Evolutionary conservation across 164 flowering plant genomes (phyloP), one percentile per base, ranked within the genome.

Genomic region (Magnolia kwangsiensis): DNA sequence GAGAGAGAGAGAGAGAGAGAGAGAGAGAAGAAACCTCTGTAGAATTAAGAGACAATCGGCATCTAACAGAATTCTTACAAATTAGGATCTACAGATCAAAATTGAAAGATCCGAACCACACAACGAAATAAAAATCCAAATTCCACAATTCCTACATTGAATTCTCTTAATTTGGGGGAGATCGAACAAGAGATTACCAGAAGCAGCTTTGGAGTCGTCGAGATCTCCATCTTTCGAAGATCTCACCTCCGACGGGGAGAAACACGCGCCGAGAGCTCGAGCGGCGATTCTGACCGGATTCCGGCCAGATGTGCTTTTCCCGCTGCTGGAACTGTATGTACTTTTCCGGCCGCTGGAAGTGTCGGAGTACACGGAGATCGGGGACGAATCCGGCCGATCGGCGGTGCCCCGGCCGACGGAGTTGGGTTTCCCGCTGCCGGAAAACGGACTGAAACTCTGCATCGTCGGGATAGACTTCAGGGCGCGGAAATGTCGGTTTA

Each of bases 271-370:
- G 21, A 75, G 6, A 21, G 72, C 77, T 13, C 72, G 21, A 50
- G 65, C 72, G 51, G 66, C 78, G 1, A 75, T 51, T 24, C 50
- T 75, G 55, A 68, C 51, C 23, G 72, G 77, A 69, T 75, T 75
- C 50, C 45, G 20, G 37, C 37, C 71, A 7, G 51, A 37, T 5
- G 71, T n/a, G 8, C 11, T 10, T 19, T 11, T 2, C 51, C 72
- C 45, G 50, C 16, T 16, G n/a, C 66, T 16, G 19, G 72, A 55
- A 14, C 71, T 59, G 37, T 49, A 37, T 14, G 71, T n/a, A 4
- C 16, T 8, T 19, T 19, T 7, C 72, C 72, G 64, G 65, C 37
- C 5, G n/a, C 65, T 9, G 29, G 72, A 68, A 8, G 77, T 63
- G 23, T 51, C 49, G 49, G 77, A 67, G 24, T 67, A 67, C 0